Evolutionary conservation across 176 grass and related monocot genomes (phyloP), one percentile per base, ranked within the genome.

Genomic region (Lolium multiflorum): DNA sequence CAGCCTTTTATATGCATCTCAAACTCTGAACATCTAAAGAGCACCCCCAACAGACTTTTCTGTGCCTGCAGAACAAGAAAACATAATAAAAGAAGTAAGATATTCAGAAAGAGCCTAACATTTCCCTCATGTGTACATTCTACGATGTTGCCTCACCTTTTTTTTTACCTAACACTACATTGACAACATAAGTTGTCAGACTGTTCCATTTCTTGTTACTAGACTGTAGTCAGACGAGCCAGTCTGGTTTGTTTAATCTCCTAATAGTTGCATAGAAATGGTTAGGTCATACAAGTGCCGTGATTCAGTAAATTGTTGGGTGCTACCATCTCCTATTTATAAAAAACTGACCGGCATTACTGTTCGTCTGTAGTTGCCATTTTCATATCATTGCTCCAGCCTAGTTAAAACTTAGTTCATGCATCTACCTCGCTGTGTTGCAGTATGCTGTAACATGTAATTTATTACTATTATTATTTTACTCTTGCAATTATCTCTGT

Each of bases 341-440:
- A 62, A 89, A n/a, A 31, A 25, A 11, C 15, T 58, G 28, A 55
- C 21, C 21, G n/a, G 9, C 11, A 16, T 26, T 64, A 37, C 58
- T 31, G 1, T 73, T 82, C 15, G 72, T 71, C 31, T 17, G 24
- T 65, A 68, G 48, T 67, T 38, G 20, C 57, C 66, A 8, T 48
- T 79, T 82, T 47, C 37, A 74, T 79, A 22, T 39, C 60, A 76
- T 24, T 60, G 31, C 31, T 44, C 52, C 26, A 77, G 35, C 50
- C 38, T 26, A 61, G 60, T 31, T 86, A 77, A 4, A 70, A 54
- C 20, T 75, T 75, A 1, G n/a, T 57, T 82, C 83, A 61, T 86
- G 52, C 15, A 44, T 71, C 38, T 57, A 1, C 10, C 68, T 6
- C 18, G 51, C 62, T 77, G 54, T 82, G n/a, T 61, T 52, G 13